Evolutionary conservation across 495 filamentous ascomycete genomes (phyloP).

Genomic region (Aspergillus asperescens): DNA sequence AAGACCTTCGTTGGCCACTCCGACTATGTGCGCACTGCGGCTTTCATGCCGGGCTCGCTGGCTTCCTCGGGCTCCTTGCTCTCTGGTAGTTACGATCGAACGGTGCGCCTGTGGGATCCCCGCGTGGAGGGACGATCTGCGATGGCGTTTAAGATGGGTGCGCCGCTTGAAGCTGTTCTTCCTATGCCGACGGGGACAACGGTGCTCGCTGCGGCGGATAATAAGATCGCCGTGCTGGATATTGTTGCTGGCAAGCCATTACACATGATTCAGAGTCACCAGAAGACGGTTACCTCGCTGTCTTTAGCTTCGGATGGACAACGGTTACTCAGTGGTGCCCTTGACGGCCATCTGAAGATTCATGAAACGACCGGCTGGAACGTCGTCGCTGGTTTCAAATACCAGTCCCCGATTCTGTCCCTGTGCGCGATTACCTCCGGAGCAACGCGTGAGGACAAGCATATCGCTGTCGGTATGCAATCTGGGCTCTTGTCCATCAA

Average conservation of each 20-base stretch:
- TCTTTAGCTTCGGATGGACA: constrained; percentile 68
- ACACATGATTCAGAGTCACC: constrained; percentile 83
- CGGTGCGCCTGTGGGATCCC: constrained; percentile 90
- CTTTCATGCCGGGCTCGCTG: constrained; percentile 77
- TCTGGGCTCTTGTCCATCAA: constrained; percentile 83
- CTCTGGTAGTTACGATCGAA: constrained; percentile 89
- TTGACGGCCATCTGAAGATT: constrained; percentile 95
- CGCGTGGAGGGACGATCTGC: constrained; percentile 61
- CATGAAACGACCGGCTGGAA: constrained; percentile 92
- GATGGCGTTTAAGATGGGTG: constrained; percentile 89
- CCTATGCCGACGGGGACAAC: constrained; percentile 83
- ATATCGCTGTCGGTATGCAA: constrained; percentile 90
- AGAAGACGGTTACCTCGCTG: constrained; percentile 92
- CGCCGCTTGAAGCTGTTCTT: constrained; percentile 78
- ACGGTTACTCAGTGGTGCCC: constrained; percentile 74
- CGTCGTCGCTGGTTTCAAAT: constrained; percentile 86
- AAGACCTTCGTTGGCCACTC: constrained; percentile 79
- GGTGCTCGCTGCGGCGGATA: constrained; percentile 76
- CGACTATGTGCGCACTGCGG: constrained; percentile 84
- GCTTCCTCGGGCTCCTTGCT: constrained; percentile 65
- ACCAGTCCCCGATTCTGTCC: constrained; percentile 81
- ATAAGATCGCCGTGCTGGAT: constrained; percentile 89
- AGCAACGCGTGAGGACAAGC: constrained; percentile 66
- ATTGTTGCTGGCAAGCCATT: constrained; percentile 84
- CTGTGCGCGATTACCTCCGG: constrained; percentile 67